A percentile compares a stretch with the other conserved stretches of the same genome.
phyloP scores from a whole-genome alignment of 2,329 filamentous ascomycete species.

The Tolypocladium endophyticum region DNA sequence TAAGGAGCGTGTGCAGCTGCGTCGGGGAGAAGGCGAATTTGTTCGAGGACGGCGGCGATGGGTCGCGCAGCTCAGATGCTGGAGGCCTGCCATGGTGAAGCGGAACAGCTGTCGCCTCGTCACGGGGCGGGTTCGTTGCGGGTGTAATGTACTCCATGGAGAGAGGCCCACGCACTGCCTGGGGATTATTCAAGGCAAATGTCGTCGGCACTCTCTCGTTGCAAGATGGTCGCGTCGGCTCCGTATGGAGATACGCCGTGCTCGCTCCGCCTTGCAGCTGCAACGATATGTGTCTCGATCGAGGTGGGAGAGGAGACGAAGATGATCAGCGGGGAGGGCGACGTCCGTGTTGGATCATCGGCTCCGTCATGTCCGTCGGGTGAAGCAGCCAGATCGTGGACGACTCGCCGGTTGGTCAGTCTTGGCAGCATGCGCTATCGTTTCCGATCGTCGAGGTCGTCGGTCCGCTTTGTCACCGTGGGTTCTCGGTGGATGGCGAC shows the following conservation, averaged over 20 bases:
- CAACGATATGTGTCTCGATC: not conserved
- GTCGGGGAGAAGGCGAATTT: conserved; percentile 43
- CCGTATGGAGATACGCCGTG: not conserved
- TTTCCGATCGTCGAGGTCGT: not conserved
- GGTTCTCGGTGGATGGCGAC: not conserved
- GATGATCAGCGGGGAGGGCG: not conserved
- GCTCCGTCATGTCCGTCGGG: not conserved
- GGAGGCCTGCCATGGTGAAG: conserved; percentile 5
- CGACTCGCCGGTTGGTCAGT: not conserved
- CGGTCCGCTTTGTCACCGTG: not conserved
- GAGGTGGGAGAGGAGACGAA: not conserved
- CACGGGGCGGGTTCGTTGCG: not conserved
- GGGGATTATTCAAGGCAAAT: not conserved
- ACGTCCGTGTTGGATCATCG: not conserved
- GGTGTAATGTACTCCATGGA: conserved; percentile 4
- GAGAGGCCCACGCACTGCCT: not conserved
- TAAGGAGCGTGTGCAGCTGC: conserved; percentile 42
- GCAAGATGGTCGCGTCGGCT: not conserved
- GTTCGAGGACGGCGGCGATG: conserved; percentile 21
- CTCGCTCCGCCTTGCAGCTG: not conserved
- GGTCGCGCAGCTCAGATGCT: conserved; percentile 14
- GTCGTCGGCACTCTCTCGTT: not conserved
- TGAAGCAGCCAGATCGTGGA: not conserved
- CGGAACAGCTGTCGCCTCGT: conserved; percentile 1
- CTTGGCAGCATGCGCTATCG: not conserved